Evolutionary conservation across 2,329 filamentous ascomycete genomes (phyloP).

Genomic region (Coniochaeta hoffmannii): DNA sequence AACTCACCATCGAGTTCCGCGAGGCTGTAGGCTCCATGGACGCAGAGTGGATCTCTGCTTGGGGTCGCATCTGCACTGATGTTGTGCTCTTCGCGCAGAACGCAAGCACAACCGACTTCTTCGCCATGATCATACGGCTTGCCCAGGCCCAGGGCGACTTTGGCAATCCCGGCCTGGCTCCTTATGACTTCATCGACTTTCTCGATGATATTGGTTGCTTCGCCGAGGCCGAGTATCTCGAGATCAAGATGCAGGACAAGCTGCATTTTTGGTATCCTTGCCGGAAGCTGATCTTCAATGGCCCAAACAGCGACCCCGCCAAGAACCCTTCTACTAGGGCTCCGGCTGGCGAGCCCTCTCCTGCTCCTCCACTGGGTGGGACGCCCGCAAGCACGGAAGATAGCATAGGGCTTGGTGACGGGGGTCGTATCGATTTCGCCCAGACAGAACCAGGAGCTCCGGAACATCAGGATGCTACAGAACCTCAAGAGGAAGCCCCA

Average conservation of each 20-base stretch:
- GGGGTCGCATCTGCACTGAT: slow-evolving; percentile 25
- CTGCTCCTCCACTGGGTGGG: too few species aligned
- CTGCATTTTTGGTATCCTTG: background rate
- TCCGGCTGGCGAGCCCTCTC: too few species aligned
- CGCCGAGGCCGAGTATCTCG: background rate
- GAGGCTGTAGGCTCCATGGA: slow-evolving; percentile 26
- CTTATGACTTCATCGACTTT: background rate
- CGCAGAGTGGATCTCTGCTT: slow-evolving; percentile 23
- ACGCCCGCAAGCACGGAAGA: too few species aligned
- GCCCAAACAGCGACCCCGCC: too few species aligned
- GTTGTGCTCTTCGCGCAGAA: slow-evolving; percentile 13
- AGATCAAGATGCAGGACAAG: background rate
- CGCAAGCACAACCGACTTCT: slow-evolving; percentile 3
- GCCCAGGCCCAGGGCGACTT: background rate
- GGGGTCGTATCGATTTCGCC: too few species aligned
- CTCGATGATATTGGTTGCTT: background rate
- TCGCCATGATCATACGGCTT: background rate
- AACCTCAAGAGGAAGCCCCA: too few species aligned
- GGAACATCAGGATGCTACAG: background rate
- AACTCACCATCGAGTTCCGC: slow-evolving; percentile 26
- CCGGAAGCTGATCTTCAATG: background rate
- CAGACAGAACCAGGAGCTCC: too few species aligned
- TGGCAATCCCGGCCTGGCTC: background rate
- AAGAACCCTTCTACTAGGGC: too few species aligned
- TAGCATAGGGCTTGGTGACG: too few species aligned